phyloP scores from a whole-genome alignment of 257 asterid species.

The Solanum okadae region DNA sequence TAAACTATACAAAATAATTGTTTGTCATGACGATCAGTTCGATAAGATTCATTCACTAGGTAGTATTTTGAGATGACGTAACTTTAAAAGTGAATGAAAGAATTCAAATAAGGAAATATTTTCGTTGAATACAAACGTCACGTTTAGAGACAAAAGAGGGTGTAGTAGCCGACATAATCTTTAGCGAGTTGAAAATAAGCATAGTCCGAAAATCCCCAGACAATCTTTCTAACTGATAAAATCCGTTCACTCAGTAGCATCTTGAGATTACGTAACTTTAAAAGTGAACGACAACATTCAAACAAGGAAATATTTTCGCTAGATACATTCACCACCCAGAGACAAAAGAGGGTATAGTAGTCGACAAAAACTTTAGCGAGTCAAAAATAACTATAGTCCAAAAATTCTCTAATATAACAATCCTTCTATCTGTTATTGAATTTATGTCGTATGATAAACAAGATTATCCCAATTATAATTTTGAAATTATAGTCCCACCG shows the following conservation, averaged over 20 bases:
- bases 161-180: not conserved
- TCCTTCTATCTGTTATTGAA: too few species aligned
- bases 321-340: not conserved
- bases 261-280: not conserved
- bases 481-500: not conserved
- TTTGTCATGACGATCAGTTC: fast-evolving
- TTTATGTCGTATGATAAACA: not conserved
- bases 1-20: not conserved
- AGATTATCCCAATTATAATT: not conserved
- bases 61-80: not conserved
- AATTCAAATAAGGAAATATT: not conserved
- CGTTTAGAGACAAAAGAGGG: not conserved
- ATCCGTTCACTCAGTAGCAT: not conserved
- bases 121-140: not conserved
- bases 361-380: not conserved
- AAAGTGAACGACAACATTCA: not conserved
- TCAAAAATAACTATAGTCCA: not conserved
- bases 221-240: not conserved
- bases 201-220: not conserved
- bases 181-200: not conserved
- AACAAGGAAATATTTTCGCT: not conserved
- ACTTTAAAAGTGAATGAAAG: not conserved
- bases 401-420: not conserved
- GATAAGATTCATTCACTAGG: not conserved
- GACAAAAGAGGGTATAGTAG: not conserved